Percentiles rank a stretch among this genome's conserved stretches.
These are phyloP conservation scores for Pichia sp. DNA, from an alignment of 1,139 yeast genomes.

Conservation along the genomic window DNA sequence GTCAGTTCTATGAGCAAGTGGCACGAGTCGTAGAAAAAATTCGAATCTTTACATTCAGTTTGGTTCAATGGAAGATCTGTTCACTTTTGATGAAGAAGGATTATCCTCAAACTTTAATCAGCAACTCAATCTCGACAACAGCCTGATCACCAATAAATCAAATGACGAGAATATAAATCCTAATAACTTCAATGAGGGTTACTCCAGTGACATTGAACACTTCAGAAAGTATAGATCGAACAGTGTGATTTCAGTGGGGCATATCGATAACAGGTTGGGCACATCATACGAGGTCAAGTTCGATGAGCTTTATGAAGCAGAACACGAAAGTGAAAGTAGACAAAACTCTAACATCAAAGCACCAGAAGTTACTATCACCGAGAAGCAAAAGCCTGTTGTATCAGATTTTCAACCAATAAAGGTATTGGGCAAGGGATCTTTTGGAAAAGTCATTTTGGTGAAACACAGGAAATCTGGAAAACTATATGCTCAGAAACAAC, in stretches of 20 bases:
- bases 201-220: constrained; percentile 9
- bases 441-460: constrained; percentile 86
- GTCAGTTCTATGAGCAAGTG: neutral
- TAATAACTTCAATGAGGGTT: constrained; percentile 1
- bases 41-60: neutral
- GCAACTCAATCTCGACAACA: constrained; percentile 1
- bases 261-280: constrained; percentile 41
- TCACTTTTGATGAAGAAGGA: constrained; percentile 31
- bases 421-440: constrained; percentile 86
- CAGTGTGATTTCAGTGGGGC: constrained; percentile 35
- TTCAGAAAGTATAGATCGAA: constrained; percentile 28
- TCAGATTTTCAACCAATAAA: constrained; percentile 76
- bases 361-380: neutral
- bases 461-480: constrained; percentile 65
- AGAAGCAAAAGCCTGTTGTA: constrained; percentile 34
- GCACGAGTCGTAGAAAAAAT: neutral
- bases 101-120: constrained; percentile 14
- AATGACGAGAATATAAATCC: constrained; percentile 6
- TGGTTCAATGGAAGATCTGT: constrained; percentile 26
- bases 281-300: constrained; percentile 47
- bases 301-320: constrained; percentile 31
- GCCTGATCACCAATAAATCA: neutral
- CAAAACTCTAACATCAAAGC: constrained; percentile 16
- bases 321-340: constrained; percentile 19
- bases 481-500: constrained; percentile 84